Evolutionary conservation across 208 protist genomes (phyloP).

Genomic region (Herpetomonas muscarum): DNA sequence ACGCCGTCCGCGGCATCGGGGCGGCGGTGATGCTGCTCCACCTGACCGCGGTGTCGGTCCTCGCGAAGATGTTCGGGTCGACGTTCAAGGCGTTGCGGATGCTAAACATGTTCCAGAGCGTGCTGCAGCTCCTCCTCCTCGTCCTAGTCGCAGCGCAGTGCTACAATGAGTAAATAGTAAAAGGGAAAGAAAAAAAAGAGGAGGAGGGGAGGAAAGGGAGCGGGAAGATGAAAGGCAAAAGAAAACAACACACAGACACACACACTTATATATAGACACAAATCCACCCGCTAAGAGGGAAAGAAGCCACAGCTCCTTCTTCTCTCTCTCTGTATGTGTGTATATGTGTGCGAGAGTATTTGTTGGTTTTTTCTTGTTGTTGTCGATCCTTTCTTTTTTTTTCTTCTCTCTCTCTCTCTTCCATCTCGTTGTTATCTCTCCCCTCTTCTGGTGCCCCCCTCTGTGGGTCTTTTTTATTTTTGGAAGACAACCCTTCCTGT

Average conservation of each 20-base stretch:
- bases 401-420: background rate
- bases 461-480: no score
- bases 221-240: background rate
- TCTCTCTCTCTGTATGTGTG: background rate
- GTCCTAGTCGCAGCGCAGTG: background rate
- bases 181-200: slow-evolving; percentile 4
- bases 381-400: background rate
- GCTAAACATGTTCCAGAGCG: slow-evolving; percentile 1
- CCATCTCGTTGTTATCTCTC: background rate
- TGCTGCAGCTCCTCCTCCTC: background rate
- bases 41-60: slow-evolving; percentile 26
- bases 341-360: background rate
- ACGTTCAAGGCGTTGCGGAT: slow-evolving; percentile 3
- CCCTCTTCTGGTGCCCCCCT: no score
- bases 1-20: slow-evolving; percentile 43
- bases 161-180: slow-evolving; percentile 1
- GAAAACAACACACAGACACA: slow-evolving; percentile 3
- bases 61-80: slow-evolving; percentile 16
- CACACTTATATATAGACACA: slow-evolving; percentile 1
- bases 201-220: background rate
- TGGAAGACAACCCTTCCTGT: no score
- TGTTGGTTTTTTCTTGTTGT: background rate
- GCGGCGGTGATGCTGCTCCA: slow-evolving; percentile 24
- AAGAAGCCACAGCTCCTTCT: background rate
- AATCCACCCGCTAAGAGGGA: background rate